These are phyloP conservation scores for Leccinum subfulvum DNA, from an alignment of 1,284 basidiomycete species.

Conservation along the genomic window DNA sequence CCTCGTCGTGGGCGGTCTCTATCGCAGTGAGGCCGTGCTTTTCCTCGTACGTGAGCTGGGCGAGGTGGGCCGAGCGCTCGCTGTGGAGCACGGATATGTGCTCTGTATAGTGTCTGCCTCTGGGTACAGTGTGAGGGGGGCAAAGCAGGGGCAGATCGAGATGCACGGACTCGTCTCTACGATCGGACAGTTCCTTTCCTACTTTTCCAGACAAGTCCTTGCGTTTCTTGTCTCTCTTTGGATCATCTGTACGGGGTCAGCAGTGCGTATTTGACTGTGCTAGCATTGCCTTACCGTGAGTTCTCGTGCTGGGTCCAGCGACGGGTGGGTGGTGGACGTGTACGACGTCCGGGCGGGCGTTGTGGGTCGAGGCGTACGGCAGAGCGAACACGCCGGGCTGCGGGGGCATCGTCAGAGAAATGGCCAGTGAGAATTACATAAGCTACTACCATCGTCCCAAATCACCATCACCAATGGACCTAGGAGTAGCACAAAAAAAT, in stretches of 20 bases:
- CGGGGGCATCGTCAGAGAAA: no score
- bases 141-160: constrained; percentile 12
- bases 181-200: constrained; percentile 67
- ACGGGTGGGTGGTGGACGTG: constrained; percentile 32
- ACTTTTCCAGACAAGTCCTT: constrained; percentile 64
- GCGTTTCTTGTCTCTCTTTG: constrained; percentile 58
- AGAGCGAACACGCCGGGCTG: no score
- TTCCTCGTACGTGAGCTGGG: constrained; percentile 63
- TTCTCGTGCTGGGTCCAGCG: constrained; percentile 41
- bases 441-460: no score
- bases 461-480: no score
- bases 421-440: no score
- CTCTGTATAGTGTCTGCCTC: constrained; percentile 54
- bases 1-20: constrained; percentile 71
- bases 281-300: constrained; percentile 35
- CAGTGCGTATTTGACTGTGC: constrained; percentile 2
- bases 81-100: constrained; percentile 54
- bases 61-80: constrained; percentile 70
- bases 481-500: no score
- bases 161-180: constrained; percentile 66
- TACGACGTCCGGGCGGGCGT: constrained; percentile 24
- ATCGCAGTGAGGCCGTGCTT: constrained; percentile 59
- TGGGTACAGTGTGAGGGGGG: constrained; percentile 26
- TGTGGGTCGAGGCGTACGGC: no score
- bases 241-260: constrained; percentile 32